These are phyloP conservation scores for Eleusine coracana DNA, from an alignment of 176 grass and related monocot genomes.

Conservation along the genomic window DNA sequence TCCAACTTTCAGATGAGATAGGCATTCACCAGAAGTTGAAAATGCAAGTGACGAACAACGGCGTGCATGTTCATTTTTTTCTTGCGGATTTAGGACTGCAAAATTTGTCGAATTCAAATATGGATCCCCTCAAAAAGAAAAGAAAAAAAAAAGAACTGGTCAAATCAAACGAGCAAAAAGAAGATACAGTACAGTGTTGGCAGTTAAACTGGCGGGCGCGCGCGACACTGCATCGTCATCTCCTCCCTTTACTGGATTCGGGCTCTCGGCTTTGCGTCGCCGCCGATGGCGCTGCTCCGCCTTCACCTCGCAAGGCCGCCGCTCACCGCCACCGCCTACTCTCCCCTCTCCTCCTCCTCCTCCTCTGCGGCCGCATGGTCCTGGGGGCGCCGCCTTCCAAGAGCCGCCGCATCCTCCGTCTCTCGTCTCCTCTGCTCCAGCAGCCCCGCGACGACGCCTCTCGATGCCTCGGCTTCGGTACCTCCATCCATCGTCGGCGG, in stretches of 20 bases:
- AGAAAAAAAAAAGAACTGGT: background rate
- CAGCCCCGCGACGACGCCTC: background rate
- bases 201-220: background rate
- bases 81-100: background rate
- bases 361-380: background rate
- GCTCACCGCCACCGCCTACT: background rate
- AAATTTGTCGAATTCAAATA: background rate
- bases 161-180: background rate
- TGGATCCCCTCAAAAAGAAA: background rate
- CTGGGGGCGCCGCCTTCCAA: conserved; percentile 10
- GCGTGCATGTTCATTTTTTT: too few relatives aligned
- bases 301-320: conserved; percentile 51
- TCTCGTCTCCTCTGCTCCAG: conserved; percentile 49
- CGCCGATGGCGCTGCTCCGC: conserved; percentile 48
- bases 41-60: too few relatives aligned
- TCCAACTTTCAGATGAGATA: too few relatives aligned
- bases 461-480: background rate
- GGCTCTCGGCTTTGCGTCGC: too few relatives aligned
- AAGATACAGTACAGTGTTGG: background rate
- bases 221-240: background rate
- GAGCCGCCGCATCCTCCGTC: background rate
- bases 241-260: background rate
- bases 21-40: too few relatives aligned
- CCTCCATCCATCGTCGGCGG: conserved; percentile 66
- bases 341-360: background rate